A percentile compares a stretch with the other conserved stretches of the same genome.
These are phyloP conservation scores for Ampelomyces quisqualis DNA, from an alignment of 2,329 filamentous ascomycete genomes.

Conservation along the genomic window DNA sequence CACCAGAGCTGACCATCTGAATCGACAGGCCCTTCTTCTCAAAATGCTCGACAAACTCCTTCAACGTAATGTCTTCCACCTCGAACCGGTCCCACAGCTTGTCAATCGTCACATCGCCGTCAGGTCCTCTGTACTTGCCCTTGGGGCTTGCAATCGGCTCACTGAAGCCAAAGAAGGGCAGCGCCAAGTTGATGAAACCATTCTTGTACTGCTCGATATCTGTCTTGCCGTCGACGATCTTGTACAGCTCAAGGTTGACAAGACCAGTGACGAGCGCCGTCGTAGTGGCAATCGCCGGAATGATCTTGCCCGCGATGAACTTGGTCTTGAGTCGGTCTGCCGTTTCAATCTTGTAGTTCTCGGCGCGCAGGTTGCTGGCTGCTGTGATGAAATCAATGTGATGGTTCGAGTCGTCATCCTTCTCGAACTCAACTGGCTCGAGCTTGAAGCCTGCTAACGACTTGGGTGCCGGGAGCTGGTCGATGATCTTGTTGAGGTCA, in stretches of 20 bases:
- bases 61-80: slow-evolving; percentile 78
- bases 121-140: slow-evolving; percentile 78
- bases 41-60: slow-evolving; percentile 81
- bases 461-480: slow-evolving; percentile 74
- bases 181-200: slow-evolving; percentile 91
- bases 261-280: slow-evolving; percentile 94
- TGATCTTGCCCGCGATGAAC: slow-evolving; percentile 99
- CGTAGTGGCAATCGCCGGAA: slow-evolving; percentile 95
- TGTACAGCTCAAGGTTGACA: slow-evolving; percentile 90
- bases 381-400: slow-evolving; percentile 99
- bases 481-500: slow-evolving; percentile 72
- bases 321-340: slow-evolving; percentile 98
- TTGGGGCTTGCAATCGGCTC: slow-evolving; percentile 94
- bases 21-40: slow-evolving; percentile 75
- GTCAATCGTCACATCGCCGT: slow-evolving; percentile 79
- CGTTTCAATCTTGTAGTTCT: slow-evolving; percentile 95
- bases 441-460: slow-evolving; percentile 85
- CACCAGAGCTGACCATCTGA: slow-evolving; percentile 95
- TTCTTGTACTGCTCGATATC: slow-evolving; percentile 99
- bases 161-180: slow-evolving; percentile 98
- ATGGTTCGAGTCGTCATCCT: slow-evolving; percentile 96
- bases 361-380: slow-evolving; percentile 90
- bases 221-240: slow-evolving; percentile 93
- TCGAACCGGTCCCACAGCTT: slow-evolving; percentile 99
- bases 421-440: slow-evolving; percentile 92